Conservation (phyloP, 371 early-diverging fungal genomes). For the Apophysomyces ossiformis region DNA sequence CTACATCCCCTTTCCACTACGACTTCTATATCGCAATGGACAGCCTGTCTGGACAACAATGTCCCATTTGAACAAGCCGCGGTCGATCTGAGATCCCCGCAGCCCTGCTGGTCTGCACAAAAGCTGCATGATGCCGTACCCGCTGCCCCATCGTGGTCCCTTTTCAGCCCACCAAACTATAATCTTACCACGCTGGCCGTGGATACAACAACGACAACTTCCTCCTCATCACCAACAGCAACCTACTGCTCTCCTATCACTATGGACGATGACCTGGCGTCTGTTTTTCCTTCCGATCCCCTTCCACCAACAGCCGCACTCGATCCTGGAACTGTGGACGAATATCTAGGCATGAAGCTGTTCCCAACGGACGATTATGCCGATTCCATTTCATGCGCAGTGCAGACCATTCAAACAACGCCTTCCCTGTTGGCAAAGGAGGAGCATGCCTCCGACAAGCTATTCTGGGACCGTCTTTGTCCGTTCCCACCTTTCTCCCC, state of each 20-base stretch:
- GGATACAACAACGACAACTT: background rate
- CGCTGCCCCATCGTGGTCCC: background rate
- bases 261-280: conserved; percentile 3
- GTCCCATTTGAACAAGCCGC: background rate
- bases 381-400: background rate
- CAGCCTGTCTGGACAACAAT: background rate
- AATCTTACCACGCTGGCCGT: conserved; percentile 5
- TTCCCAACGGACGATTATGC: conserved; percentile 1
- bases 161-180: background rate
- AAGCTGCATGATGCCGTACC: background rate
- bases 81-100: background rate
- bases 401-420: background rate
- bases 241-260: background rate
- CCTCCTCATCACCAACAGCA: background rate
- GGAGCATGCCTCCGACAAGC: background rate
- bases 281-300: background rate
- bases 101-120: background rate
- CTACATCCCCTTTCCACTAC: background rate
- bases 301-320: conserved; percentile 6
- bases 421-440: background rate
- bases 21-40: background rate
- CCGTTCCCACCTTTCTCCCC: conserved; percentile 5
- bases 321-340: conserved; percentile 1
- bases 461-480: background rate
- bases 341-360: background rate